phyloP scores from a whole-genome alignment of 176 grass and related monocot genomes.

The Rhynchospora pubera region DNA sequence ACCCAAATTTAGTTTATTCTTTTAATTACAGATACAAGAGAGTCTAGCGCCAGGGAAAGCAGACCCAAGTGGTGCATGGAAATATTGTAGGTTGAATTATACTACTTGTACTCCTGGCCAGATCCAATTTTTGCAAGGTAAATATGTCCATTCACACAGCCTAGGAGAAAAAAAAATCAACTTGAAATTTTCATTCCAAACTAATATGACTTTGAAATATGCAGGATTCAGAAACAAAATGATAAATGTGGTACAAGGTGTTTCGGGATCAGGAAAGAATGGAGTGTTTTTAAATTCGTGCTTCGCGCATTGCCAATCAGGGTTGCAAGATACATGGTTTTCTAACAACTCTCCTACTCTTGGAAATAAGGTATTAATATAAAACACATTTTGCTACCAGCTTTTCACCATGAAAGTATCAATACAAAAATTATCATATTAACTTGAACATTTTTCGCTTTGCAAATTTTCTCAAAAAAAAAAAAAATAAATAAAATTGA shows the following conservation, averaged over 20 bases:
- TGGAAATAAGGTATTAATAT: conserved; percentile 41
- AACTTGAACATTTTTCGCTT: neutral
- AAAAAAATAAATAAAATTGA: neutral
- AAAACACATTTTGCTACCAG: neutral
- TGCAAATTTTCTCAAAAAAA: neutral
- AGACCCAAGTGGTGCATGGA: conserved; percentile 50
- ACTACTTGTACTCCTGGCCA: conserved; percentile 45
- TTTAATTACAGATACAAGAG: conserved; percentile 48
- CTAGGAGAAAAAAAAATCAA: neutral
- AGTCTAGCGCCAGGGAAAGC: conserved; percentile 48
- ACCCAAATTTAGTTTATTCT: neutral
- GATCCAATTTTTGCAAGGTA: conserved; percentile 71
- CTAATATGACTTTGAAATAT: conserved; percentile 7
- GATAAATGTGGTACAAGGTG: conserved; percentile 32
- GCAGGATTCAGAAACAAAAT: conserved; percentile 76
- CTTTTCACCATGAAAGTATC: neutral
- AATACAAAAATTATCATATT: neutral
- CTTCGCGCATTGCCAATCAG: conserved; percentile 81
- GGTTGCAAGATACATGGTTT: conserved; percentile 41
- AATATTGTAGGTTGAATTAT: conserved; percentile 65
- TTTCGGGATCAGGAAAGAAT: conserved; percentile 34
- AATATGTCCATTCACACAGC: neutral
- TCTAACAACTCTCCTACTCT: conserved; percentile 41
- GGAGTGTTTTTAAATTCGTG: conserved; percentile 92
- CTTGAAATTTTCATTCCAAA: neutral